Percentiles rank a stretch among this genome's conserved stretches.
These are phyloP conservation scores for Pachysandra terminalis DNA, from an alignment of 164 flowering plant genomes.

Conservation along the genomic window DNA sequence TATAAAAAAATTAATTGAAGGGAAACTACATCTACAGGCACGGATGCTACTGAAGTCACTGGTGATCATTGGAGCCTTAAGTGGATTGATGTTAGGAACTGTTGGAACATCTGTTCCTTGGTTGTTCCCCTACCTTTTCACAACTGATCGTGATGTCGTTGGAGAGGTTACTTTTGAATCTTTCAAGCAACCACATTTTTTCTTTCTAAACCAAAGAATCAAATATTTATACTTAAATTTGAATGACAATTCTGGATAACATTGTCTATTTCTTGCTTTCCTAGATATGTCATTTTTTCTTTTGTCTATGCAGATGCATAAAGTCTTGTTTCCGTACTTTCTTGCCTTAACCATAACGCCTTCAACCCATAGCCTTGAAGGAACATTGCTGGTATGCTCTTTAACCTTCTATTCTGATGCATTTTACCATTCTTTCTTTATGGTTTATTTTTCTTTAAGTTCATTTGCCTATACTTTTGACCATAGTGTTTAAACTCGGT, in stretches of 20 bases:
- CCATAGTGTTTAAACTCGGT: too few species aligned
- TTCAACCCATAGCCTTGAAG: slow-evolving; percentile 76
- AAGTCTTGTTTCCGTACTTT: slow-evolving; percentile 61
- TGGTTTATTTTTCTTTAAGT: not conserved
- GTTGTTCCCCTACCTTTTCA: slow-evolving; percentile 74
- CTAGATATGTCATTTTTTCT: not conserved
- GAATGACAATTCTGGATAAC: not conserved
- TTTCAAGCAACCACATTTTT: not conserved
- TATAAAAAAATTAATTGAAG: slow-evolving; percentile 12
- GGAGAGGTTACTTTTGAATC: slow-evolving; percentile 58
- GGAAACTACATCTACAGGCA: slow-evolving; percentile 47
- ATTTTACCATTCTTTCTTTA: not conserved
- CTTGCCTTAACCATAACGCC: slow-evolving; percentile 66
- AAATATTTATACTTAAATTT: not conserved
- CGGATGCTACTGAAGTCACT: slow-evolving; percentile 76
- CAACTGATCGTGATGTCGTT: slow-evolving; percentile 57
- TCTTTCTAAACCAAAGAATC: not conserved
- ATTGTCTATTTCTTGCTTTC: not conserved
- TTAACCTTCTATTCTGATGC: not conserved
- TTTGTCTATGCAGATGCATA: slow-evolving; percentile 70
- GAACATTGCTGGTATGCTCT: slow-evolving; percentile 71
- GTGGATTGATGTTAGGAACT: slow-evolving; percentile 57
- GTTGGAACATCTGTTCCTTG: slow-evolving; percentile 71
- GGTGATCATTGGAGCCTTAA: slow-evolving; percentile 65
- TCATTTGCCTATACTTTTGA: not conserved